Conservation (phyloP, 345 rosid genomes). For the Eucalyptus curtisii region DNA sequence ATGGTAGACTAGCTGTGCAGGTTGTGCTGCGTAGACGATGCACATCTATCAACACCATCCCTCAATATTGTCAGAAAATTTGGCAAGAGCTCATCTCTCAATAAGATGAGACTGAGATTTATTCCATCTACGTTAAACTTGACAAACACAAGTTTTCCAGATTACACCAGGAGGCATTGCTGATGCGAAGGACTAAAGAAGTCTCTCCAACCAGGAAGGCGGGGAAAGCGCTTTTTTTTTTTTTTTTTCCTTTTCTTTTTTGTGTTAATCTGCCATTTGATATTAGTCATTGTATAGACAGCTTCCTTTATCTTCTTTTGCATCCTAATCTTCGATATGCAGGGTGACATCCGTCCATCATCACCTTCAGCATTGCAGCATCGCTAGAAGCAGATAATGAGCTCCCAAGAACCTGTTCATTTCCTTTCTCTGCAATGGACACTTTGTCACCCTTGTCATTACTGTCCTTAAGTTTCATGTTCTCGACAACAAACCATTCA, state of each 20-base stretch:
- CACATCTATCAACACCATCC: neutral
- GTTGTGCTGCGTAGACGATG: neutral
- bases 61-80: neutral
- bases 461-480: neutral
- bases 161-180: slow-evolving; percentile 72
- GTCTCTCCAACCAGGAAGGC: neutral
- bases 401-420: neutral
- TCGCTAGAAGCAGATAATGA: neutral
- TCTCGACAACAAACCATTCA: neutral
- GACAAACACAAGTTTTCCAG: neutral
- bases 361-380: neutral
- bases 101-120: neutral
- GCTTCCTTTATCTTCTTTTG: neutral
- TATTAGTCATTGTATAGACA: neutral
- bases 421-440: neutral
- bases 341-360: neutral
- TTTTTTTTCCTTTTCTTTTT: too few species aligned
- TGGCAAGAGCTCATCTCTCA: neutral
- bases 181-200: slow-evolving; percentile 64
- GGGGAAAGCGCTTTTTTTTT: neutral
- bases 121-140: neutral
- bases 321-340: neutral
- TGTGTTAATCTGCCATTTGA: neutral
- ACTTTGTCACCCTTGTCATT: neutral
- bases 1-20: neutral